Evolutionary conservation across 78 protist genomes (phyloP), one percentile per base, ranked within the genome.

Genomic region (Pelomyxa schiedti): DNA sequence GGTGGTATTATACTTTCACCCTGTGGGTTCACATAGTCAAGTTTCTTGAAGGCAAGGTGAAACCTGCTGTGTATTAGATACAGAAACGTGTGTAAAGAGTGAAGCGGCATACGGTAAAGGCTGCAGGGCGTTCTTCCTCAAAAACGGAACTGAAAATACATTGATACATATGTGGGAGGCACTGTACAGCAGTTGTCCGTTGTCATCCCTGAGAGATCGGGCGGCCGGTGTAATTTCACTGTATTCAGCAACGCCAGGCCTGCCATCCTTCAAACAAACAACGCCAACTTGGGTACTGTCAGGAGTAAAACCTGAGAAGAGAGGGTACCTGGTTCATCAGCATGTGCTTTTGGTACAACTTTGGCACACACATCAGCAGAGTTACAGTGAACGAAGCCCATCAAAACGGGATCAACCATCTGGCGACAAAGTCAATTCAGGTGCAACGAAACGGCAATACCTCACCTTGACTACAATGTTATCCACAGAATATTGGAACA

Each of bases 401-500:
- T 1, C 69, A 96, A 93, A 7, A 76, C 39, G 0, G 99, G 99
- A 43, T 96, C 97, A 1, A 85, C 94, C 53, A 94, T 77, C n/a
- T n/a, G n/a, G n/a, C n/a, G n/a, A n/a, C n/a, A n/a, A n/a, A n/a
- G n/a, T n/a, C n/a, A n/a, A n/a, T n/a, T n/a, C n/a, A n/a, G n/a
- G n/a, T n/a, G n/a, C n/a, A n/a, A n/a, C n/a, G n/a, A n/a, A n/a
- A n/a, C n/a, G n/a, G n/a, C n/a, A n/a, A n/a, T n/a, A n/a, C n/a
- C n/a, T n/a, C n/a, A n/a, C n/a, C 30, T 72, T 47, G 38, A 84
- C 86, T 52, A 94, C 75, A 0, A 90, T 53, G 76, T 96, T 96
- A 72, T 96, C 99, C 3, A 96, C 97, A 42, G 92, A 69, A 66
- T 87, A 90, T 53, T 84, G 87, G 66, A 86, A 89, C n/a, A 90